Base-by-base conservation (phyloP, 495 filamentous ascomycete species). In the Tuber magnatum region DNA sequence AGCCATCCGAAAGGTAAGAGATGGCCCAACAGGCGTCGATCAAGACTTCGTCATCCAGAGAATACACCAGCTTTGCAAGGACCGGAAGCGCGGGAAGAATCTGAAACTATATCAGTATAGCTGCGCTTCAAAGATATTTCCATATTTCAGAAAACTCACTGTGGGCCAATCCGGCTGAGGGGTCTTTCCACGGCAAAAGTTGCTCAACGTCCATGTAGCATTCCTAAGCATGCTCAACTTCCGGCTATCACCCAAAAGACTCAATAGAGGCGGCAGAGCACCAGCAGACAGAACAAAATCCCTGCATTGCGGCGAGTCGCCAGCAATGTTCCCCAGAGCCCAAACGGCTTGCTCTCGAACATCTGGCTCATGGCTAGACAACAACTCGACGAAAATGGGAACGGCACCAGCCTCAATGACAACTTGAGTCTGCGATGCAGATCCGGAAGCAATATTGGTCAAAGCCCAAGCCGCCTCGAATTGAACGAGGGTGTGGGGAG, bases 1-100 rank as follows among this genome's bases (percentile, higher is more conserved):
- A 90, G 32, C 96, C 96, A 84, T 99, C 96, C n/a, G 96, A 98
- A 61, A 99, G 88, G 81, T 99, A 99, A 7, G 96, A 98, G 83
- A 99, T 97, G 72, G 96, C 96, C 96, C 96, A 99, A 89, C 96
- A 99, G 69, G 96, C 95, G 84, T 99, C 96, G 80, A 99, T 99
- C 77, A 99, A 86, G 70, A 99, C 96, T 84, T 99, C 96, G 76
- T 99, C 96, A 81, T 99, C 96, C 24, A 99, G 88, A 73, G 96
- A 98, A 85, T 98, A 99, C 68, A 98, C 94, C 44, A 99, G 89
- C 88, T 98, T 98, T 76, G 95, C 89, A 74, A 99, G 91, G 68
- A 99, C 93, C 6, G 95, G 94, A n/a, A 99, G 90, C 51, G 96
- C 96, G 68, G 96, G 96, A 42, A 92, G 87, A 80, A 99, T 99